Evolutionary conservation across 2,329 filamentous ascomycete genomes (phyloP), one percentile per base, ranked within the genome.

Genomic region (Septoria petroselini): DNA sequence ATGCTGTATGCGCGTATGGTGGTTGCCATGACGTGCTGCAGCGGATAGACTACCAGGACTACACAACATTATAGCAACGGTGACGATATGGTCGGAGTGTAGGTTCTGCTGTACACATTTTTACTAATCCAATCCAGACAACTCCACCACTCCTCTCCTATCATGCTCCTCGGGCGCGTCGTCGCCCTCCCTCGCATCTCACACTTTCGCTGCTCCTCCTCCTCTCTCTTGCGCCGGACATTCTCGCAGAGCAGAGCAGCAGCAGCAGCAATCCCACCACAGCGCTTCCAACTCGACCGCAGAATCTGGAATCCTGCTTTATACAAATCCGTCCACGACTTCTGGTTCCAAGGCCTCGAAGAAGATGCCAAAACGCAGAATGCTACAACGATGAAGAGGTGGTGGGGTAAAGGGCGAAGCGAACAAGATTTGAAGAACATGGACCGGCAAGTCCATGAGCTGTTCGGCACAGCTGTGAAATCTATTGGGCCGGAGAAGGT

Each of bases 261-360:
- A 5, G 23, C 23, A 33, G 11, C 30, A 33, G 41, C 41, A 23
- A n/a, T 41, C 4, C 41, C 48, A 8, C 35, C 41, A 25, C 41
- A 51, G 27, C 21, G 47, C 39, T 63, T 62, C 62, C 57, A 54
- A 3, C 67, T 74, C 35, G 66, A 72, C 57, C 65, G 58, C 27
- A 57, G 43, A 17, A 62, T 74, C 56, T 73, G 72, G 63, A 73
- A 71, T 40, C 60, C 61, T 0, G 42, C 56, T 0, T 60, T 74
- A 3, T 74, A 73, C 59, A 57, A 59, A 3, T 53, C 59, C 7
- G 40, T 74, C 18, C 65, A 56, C 14, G 52, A 64, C 15, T 57
- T 70, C 43, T 75, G 72, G 71, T 73, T 74, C 52, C 54, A 57
- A 12, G 67, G 59, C 21, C 47, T 70, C 3, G 58, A 69, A 9